Conservation (phyloP, 495 filamentous ascomycete species). For the Lasiosphaeris hirsuta region DNA sequence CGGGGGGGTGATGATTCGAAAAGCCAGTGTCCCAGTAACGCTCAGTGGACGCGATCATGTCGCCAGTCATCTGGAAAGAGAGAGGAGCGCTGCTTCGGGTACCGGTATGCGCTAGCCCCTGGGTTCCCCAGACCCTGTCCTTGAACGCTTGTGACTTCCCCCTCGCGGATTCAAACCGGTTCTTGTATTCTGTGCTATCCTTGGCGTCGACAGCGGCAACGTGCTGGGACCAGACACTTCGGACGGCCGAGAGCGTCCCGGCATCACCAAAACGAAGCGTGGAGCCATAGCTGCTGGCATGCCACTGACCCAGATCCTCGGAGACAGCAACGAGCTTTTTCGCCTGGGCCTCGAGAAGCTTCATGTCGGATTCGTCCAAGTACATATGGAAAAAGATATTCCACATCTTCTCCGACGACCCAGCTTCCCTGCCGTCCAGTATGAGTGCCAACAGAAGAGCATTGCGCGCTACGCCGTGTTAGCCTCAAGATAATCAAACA, state of each 20-base stretch:
- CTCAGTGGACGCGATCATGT: constrained; percentile 24
- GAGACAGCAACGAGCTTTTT: constrained; percentile 39
- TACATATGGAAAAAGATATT: constrained; percentile 54
- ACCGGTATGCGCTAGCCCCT: background rate
- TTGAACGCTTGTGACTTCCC: constrained; percentile 11
- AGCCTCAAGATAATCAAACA: constrained; percentile 2
- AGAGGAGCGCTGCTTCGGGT: constrained; percentile 13
- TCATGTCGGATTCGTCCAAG: constrained; percentile 36
- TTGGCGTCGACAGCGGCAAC: background rate
- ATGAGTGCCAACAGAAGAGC: constrained; percentile 48
- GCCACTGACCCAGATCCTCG: constrained; percentile 33
- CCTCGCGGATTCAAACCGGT: constrained; percentile 9
- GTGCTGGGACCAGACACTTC: constrained; percentile 35
- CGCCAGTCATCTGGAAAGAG: constrained; percentile 2
- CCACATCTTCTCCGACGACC: constrained; percentile 39
- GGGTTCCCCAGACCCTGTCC: constrained; percentile 14
- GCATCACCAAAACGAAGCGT: constrained; percentile 36
- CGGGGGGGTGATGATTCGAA: background rate
- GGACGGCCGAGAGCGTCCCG: constrained; percentile 31
- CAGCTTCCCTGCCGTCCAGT: constrained; percentile 31
- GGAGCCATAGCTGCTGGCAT: constrained; percentile 31
- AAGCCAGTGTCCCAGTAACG: constrained; percentile 38
- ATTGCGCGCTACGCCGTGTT: constrained; percentile 44
- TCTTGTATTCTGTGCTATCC: constrained; percentile 8
- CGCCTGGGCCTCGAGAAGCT: constrained; percentile 36